Evolutionary conservation across 345 rosid species (phyloP), one percentile per base, ranked within the genome.

Genomic region (Ceriops zippeliana): DNA sequence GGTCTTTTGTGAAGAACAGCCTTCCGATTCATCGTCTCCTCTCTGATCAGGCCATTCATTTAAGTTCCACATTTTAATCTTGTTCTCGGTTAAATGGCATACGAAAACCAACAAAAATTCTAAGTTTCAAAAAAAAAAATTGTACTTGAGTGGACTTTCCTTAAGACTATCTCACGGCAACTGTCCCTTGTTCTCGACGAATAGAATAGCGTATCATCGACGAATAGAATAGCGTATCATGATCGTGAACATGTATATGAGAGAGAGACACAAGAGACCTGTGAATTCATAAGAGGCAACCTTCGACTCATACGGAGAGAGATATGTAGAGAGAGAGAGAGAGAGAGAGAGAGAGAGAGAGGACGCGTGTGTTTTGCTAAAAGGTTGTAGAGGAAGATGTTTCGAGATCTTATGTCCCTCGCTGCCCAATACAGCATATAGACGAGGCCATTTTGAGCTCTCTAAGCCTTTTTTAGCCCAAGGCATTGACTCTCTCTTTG

Each of bases 11-110:
- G 85, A 82, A 20, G 83, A 86, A 24, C 82, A 75, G 7, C 78
- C 86, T 63, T 78, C 88, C 15, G 89, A 85, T 66, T 79, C 89
- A 5, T 83, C 84, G 32, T 73, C 82, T 20, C 70, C 75, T 53
- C 67, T 61, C 66, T 51, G 86, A 83, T 82, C 80, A 73, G 90
- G 92, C 68, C 83, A 81, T 84, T 81, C 89, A 67, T 89, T 89
- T 46, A 89, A 85, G 86, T 89, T 84, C 96, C 96, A 89, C 96
- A 87, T 89, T 80, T 82, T 77, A 76, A 52, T 5, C 1, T 42
- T 13, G 15, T 13, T 42, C 19, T 42, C 5, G 49, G 17, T 42
- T 42, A 17, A 42, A 42, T 3, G 49, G 49, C 49, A 15, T 42
- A 13, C 3, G 49, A 42, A 42, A 11, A 42, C 49, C 19, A 42